phyloP scores from a whole-genome alignment of 306 rosid species.

The Prunus dulcis region DNA sequence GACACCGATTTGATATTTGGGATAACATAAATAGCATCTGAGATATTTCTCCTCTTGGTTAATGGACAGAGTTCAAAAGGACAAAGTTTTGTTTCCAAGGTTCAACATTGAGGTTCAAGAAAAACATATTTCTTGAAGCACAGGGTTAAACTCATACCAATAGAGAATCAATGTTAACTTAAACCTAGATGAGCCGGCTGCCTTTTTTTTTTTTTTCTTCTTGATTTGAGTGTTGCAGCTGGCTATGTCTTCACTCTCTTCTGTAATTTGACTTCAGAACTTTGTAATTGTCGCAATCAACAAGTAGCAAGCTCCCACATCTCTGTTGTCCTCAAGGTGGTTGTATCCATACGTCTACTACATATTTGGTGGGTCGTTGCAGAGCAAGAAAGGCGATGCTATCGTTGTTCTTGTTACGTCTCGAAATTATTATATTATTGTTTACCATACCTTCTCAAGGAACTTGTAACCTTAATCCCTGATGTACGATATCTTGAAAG shows the following conservation, averaged over 20 bases:
- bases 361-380: neutral
- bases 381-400: neutral
- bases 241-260: neutral
- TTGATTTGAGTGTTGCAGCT: neutral
- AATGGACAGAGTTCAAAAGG: slow-evolving; percentile 5
- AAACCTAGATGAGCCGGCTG: slow-evolving; percentile 4
- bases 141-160: neutral
- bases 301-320: neutral
- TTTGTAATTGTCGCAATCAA: neutral
- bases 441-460: neutral
- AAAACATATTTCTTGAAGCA: neutral
- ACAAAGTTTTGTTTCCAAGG: neutral
- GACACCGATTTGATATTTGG: neutral
- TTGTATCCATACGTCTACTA: slow-evolving; percentile 1
- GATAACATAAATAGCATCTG: neutral
- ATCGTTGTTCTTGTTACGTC: neutral
- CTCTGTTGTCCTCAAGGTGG: neutral
- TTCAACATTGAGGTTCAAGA: neutral
- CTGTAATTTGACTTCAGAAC: slow-evolving; percentile 12
- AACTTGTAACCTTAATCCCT: neutral
- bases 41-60: neutral
- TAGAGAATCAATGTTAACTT: neutral
- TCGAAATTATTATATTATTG: neutral
- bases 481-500: neutral
- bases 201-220: neutral